Base-by-base conservation (phyloP, 164 flowering plant genomes). In the Pachysandra terminalis region DNA sequence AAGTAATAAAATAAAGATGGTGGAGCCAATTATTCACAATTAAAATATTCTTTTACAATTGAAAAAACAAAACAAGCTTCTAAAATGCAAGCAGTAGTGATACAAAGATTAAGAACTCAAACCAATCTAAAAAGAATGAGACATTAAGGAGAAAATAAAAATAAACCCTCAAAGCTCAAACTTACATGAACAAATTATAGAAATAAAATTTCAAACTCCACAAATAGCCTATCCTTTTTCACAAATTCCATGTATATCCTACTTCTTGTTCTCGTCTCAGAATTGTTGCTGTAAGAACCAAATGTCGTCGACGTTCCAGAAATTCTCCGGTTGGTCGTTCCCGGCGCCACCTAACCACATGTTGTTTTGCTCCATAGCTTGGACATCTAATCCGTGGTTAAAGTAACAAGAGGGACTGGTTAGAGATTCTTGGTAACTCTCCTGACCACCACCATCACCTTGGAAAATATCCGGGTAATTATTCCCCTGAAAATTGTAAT, bases 241-340 rank as follows among this genome's bases (percentile, higher is more conserved):
- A 74, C 63, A 61, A 61, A 52, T 62, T 59, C 68, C 63, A 65
- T 25, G 24, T 64, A 6, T 69, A 41, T 65, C 66, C 58, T 68
- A 68, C 12, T 4, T 12, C 13, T 64, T 1, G 40, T 23, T 40
- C 9, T 19, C 22, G 8, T 22, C 15, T 21, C 58, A 72, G 66
- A 79, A 52, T 24, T 86, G 89, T 59, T 85, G 87, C 63, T 83
- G 90, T n/a, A 81, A 64, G 63, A 82, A 72, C 83, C 79, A 86
- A 32, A 79, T 59, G 51, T 87, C 92, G 19, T 90, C 93, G 10
- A 63, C 78, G 61, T 81, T 91, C 93, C 90, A 91, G 56, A 85
- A 69, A 63, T 74, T 80, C 71, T 85, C 88, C 5, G 81, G 65
- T 9, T 65, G n/a, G n/a, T n/a, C 25, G 23, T 72, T 83, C 53